Evolutionary conservation across 257 asterid species (phyloP).

Genomic region (Paulownia fortunei): DNA sequence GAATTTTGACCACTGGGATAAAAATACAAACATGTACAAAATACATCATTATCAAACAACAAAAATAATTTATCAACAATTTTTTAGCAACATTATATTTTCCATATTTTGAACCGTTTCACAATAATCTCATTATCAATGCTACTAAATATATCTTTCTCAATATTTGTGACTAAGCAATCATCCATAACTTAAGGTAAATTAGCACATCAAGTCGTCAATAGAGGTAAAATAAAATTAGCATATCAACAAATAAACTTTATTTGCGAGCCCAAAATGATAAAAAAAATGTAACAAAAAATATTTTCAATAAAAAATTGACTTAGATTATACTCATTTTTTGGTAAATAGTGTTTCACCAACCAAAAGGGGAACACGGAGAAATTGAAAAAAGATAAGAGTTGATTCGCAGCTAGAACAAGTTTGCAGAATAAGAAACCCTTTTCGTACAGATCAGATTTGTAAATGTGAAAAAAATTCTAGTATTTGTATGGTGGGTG

Average conservation of each 20-base stretch:
- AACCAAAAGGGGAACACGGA: not conserved
- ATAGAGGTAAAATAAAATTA: not conserved
- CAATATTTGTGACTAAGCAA: not conserved
- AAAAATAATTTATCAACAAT: not conserved
- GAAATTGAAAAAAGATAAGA: not conserved
- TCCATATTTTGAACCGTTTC: not conserved
- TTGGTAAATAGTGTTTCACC: no score
- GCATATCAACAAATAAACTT: not conserved
- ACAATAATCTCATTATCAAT: not conserved
- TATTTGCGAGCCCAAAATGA: not conserved
- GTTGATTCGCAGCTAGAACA: not conserved
- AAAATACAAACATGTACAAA: not conserved
- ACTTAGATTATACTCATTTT: no score
- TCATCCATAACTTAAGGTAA: not conserved
- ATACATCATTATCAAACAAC: constrained; percentile 17
- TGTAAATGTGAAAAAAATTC: not conserved
- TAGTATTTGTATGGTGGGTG: not conserved
- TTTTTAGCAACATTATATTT: no score
- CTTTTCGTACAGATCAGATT: not conserved
- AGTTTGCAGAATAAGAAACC: not conserved
- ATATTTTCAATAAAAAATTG: not conserved
- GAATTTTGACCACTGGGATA: not conserved
- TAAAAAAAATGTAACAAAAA: no score
- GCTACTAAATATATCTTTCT: not conserved
- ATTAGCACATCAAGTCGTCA: not conserved